phyloP scores from a whole-genome alignment of 352 stramenopile species.

The Pythium dissotocum region DNA sequence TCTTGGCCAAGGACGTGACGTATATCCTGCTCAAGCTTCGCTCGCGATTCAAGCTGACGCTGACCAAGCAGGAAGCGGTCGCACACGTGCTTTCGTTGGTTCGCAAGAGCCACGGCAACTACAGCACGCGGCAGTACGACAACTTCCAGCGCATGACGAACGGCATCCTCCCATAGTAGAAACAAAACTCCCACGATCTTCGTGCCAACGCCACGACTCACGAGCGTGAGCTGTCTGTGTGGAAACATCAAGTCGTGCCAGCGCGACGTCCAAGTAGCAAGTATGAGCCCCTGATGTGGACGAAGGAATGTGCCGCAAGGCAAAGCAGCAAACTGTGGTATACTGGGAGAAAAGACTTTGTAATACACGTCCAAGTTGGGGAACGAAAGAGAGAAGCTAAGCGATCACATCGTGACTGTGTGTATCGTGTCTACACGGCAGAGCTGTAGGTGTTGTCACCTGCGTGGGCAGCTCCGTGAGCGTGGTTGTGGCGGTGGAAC shows the following conservation, averaged over 20 bases:
- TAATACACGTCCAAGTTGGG: constrained; percentile 9
- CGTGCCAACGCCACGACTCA: neutral
- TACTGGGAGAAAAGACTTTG: constrained; percentile 3
- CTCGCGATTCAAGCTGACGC: constrained; percentile 84
- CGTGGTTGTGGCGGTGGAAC: constrained; percentile 7
- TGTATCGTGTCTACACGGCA: constrained; percentile 16
- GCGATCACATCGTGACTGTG: neutral
- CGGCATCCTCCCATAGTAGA: constrained; percentile 84
- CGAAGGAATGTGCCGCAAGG: neutral
- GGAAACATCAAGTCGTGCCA: constrained; percentile 1
- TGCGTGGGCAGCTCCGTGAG: neutral
- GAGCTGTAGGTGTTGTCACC: constrained; percentile 14
- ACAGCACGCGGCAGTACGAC: constrained; percentile 93
- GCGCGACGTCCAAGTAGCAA: neutral
- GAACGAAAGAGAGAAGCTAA: neutral
- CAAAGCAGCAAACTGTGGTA: constrained; percentile 5
- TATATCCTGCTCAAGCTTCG: constrained; percentile 88
- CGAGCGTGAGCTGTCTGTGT: neutral
- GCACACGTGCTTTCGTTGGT: constrained; percentile 90
- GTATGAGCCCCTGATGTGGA: neutral
- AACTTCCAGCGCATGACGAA: constrained; percentile 95
- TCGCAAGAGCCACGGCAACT: constrained; percentile 92
- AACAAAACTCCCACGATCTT: neutral
- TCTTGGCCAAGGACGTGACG: constrained; percentile 81
- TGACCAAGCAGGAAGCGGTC: constrained; percentile 90